Evolutionary conservation across 208 protist species (phyloP), one percentile per base, ranked within the genome.

Genomic region (Leishmania aethiopica): DNA sequence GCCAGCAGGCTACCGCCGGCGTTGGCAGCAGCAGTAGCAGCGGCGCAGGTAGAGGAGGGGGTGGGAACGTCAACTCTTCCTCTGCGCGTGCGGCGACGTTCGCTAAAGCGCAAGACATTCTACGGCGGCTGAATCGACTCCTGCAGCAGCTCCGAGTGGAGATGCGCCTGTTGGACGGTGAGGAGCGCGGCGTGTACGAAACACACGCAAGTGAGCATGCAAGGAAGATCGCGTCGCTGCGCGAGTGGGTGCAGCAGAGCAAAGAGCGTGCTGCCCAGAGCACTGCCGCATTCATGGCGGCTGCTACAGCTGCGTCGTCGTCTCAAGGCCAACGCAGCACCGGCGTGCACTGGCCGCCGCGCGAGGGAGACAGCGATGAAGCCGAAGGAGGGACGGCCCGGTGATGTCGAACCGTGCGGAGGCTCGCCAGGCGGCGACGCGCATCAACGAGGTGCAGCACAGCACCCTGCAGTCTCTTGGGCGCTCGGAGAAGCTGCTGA

Each of bases 81-180:
- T 15, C 75, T 28, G 84, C 78, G 1, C 84, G 57, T 57, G 67
- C 78, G 4, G 66, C 78, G 25, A 64, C 59, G 69, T 80, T 83
- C 28, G 40, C 67, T 42, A 86, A 86, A 59, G 88, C 88, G 49
- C 88, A 94, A 69, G 86, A 89, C 76, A 64, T 79, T 10, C 75
- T 96, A 17, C 86, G 86, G 42, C 75, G 86, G 0, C 35, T 92
- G 45, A 86, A 86, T 28, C 89, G 88, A 69, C 84, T 84, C 17
- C 78, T 92, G 64, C 86, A 95, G 64, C 90, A 94, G 76, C 88
- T 93, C 28, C 89, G 88, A 10, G 84, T 93, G 4, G 91, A 94
- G 81, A 81, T 96, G 51, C 88, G 91, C 10, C 74, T 94, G 64
- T 62, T 94, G 28, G 91, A 94, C 11, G 83, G 79, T 19, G 86